phyloP scores from a whole-genome alignment of 495 filamentous ascomycete genomes.

The Staphylotrichum tortipilum region DNA sequence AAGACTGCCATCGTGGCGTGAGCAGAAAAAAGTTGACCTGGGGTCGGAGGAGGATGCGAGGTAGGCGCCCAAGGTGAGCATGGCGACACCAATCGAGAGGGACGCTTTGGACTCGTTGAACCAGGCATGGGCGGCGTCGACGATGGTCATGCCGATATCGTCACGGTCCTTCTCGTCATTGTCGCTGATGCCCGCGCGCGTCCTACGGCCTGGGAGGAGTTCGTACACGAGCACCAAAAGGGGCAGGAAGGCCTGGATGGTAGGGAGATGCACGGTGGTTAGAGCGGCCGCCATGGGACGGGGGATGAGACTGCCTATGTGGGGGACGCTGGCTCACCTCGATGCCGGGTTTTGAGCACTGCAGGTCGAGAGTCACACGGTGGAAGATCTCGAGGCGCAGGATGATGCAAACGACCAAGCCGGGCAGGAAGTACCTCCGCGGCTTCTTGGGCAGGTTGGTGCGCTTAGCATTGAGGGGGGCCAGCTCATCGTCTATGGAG shows the following conservation, averaged over 20 bases:
- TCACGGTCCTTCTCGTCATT: constrained; percentile 24
- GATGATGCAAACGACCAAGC: constrained; percentile 32
- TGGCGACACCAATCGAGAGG: constrained; percentile 18
- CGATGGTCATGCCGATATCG: constrained; percentile 29
- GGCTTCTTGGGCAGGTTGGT: constrained; percentile 34
- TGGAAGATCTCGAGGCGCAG: constrained; percentile 36
- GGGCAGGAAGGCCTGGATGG: constrained; percentile 30
- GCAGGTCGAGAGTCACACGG: constrained; percentile 27
- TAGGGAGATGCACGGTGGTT: too few species aligned
- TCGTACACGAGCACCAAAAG: constrained; percentile 31
- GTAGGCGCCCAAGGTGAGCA: constrained; percentile 28
- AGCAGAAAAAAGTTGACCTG: constrained; percentile 38
- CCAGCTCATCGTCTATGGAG: constrained; percentile 31
- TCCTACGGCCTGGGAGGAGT: constrained; percentile 26
- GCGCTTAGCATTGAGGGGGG: constrained; percentile 19
- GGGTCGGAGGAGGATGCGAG: constrained; percentile 14
- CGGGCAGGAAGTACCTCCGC: constrained; percentile 33
- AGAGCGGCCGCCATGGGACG: too few species aligned
- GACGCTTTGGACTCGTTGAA: constrained; percentile 22
- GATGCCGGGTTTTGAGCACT: constrained; percentile 35
- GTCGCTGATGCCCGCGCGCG: constrained; percentile 1
- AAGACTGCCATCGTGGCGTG: constrained; percentile 22
- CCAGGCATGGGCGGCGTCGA: constrained; percentile 32
- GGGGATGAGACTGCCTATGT: too few species aligned
- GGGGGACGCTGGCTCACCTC: constrained; percentile 25